A percentile compares a stretch with the other conserved stretches of the same genome.
Conservation (phyloP, 108 stramenopile species). For the Parmales sp. region DNA sequence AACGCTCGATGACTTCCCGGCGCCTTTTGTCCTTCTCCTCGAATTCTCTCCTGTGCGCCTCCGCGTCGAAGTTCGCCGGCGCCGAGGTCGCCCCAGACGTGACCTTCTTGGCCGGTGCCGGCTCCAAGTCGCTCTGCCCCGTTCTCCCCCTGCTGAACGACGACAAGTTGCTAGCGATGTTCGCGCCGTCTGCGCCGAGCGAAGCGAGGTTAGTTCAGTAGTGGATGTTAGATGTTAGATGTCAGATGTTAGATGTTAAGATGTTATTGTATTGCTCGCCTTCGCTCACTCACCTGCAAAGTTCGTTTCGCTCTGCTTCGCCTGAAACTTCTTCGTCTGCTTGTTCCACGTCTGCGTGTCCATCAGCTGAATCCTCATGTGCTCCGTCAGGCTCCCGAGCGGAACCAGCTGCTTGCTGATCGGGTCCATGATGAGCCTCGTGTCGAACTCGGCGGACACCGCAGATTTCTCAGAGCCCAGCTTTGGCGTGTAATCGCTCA, state of each 20-base stretch:
- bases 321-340: conserved; percentile 69
- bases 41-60: not conserved
- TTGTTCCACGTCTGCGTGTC: conserved; percentile 90
- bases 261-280: conserved; percentile 77
- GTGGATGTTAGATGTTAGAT: no score
- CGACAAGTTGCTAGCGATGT: not conserved
- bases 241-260: no score
- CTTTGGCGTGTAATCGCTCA: conserved; percentile 77
- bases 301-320: conserved; percentile 86
- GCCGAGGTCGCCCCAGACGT: no score
- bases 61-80: no score
- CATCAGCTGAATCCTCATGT: conserved; percentile 93
- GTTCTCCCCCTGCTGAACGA: not conserved
- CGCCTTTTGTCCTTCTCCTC: conserved; percentile 2
- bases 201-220: no score
- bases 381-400: conserved; percentile 76
- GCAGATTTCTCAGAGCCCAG: conserved; percentile 67
- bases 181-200: not conserved
- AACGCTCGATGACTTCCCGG: not conserved
- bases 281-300: conserved; percentile 78
- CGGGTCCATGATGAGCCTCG: conserved; percentile 76
- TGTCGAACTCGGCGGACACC: conserved; percentile 31
- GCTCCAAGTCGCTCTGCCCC: not conserved
- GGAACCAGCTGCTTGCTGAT: conserved; percentile 79
- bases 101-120: not conserved